Base-by-base conservation (phyloP, 495 filamentous ascomycete genomes). In the Halenospora varia region DNA sequence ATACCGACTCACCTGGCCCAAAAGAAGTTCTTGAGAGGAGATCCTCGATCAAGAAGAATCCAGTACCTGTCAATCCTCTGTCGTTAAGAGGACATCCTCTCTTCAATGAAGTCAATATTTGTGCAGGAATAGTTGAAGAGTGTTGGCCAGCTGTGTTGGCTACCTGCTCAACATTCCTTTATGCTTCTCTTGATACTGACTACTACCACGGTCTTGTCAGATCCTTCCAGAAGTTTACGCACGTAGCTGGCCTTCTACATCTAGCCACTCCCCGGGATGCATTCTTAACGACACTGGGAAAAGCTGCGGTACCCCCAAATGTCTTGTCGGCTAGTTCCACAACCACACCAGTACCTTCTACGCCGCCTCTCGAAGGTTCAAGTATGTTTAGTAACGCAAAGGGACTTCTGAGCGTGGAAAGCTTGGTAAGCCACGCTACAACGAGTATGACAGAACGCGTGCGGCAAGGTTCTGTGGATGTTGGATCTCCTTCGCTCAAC, bases 121-220 rank as follows among this genome's bases (percentile, higher is more conserved):
- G 90, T 56, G 88, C 90, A 22, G 81, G 80, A 2, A 88, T 97
- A 45, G 87, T 98, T 44, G 88, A 92, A 3, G 80, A 88, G 63
- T 97, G 95, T 65, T 98, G 94, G 94, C 94, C 95, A 22, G 94
- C 95, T 47, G 81, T 97, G 13, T 82, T 98, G 29, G 93, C 94
- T 15, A 88, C 91, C 1, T 97, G 89, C 62, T 97, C 94, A 0
- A 97, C 93, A 0, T 97, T 97, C 70, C 70, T 98, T 22, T 92
- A 92, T 68, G 91, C 95, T 18, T 84, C 91, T 0, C 72, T 98
- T 10, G 94, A 97, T 64, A 86, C 90, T n/a, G 93, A 96, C 41
- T 96, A 92, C 59, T 97, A 96, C 59, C 92, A 96, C 60, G 85
- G 84, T 22, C 79, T 98, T 1, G 92, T 98, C n/a, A 82, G 93